Evolutionary conservation across 768 basidiomycete species (phyloP).

Genomic region (Xanthoconium stramineum): DNA sequence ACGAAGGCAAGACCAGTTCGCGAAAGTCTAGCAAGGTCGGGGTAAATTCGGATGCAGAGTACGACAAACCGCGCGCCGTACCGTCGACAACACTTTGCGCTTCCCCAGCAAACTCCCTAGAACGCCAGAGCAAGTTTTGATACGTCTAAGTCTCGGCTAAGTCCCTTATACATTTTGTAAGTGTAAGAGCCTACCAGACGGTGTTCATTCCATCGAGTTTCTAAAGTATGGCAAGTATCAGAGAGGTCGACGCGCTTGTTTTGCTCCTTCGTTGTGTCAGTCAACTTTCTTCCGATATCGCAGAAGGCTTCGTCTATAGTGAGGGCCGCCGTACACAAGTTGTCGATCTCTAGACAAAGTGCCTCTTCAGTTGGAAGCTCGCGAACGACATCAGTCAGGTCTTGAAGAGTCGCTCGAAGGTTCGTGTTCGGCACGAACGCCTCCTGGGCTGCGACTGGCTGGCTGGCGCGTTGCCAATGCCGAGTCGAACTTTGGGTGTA

Average conservation of each 20-base stretch:
- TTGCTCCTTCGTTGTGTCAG: slow-evolving; percentile 8
- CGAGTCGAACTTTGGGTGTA: neutral
- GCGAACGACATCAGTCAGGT: neutral
- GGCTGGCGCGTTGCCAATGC: neutral
- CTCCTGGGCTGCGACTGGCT: neutral
- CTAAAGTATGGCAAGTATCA: slow-evolving; percentile 7
- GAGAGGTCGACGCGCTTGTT: slow-evolving; percentile 8
- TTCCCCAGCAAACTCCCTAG: slow-evolving; percentile 20
- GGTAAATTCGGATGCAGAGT: neutral
- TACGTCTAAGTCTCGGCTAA: slow-evolving; percentile 10
- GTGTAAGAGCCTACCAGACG: slow-evolving; percentile 1
- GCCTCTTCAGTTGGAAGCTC: slow-evolving; percentile 11
- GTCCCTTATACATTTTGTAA: neutral
- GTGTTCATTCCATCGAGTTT: slow-evolving; percentile 16
- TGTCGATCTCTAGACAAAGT: slow-evolving; percentile 16
- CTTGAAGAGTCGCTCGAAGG: neutral
- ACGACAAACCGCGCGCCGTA: neutral
- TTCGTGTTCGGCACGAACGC: neutral
- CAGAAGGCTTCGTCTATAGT: slow-evolving; percentile 17
- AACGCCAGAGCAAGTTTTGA: slow-evolving; percentile 16
- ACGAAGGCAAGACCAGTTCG: slow-evolving; percentile 14
- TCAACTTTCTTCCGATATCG: slow-evolving; percentile 9
- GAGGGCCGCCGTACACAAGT: slow-evolving; percentile 13
- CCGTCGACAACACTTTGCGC: slow-evolving; percentile 18
- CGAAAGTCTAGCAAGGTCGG: slow-evolving; percentile 9